These are phyloP conservation scores for Stemphylium lycopersici DNA, from an alignment of 2,329 filamentous ascomycete species.

Conservation along the genomic window DNA sequence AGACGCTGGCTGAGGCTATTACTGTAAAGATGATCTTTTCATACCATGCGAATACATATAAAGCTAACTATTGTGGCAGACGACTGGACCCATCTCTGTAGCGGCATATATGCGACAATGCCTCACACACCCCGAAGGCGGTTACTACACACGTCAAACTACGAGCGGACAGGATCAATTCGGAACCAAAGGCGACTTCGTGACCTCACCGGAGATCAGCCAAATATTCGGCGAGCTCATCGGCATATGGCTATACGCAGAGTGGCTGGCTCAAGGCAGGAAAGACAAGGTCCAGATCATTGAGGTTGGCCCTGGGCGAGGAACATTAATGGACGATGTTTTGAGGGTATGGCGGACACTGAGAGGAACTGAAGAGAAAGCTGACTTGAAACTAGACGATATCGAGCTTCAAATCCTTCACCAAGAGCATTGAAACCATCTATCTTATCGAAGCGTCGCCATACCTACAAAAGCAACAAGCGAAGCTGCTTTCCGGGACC, in stretches of 20 bases:
- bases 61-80: slow-evolving; percentile 54
- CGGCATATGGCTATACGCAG: slow-evolving; percentile 91
- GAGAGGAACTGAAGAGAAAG: background rate
- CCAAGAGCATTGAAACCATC: slow-evolving; percentile 78
- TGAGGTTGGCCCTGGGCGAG: slow-evolving; percentile 91
- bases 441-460: slow-evolving; percentile 95
- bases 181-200: slow-evolving; percentile 90
- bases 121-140: slow-evolving; percentile 85
- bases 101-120: slow-evolving; percentile 99
- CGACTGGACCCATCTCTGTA: slow-evolving; percentile 88
- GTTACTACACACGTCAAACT: slow-evolving; percentile 85
- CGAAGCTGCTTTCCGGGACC: slow-evolving; percentile 79
- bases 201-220: slow-evolving; percentile 96
- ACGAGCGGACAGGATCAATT: slow-evolving; percentile 80
- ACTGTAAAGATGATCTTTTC: no score
- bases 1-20: slow-evolving; percentile 85
- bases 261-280: slow-evolving; percentile 92
- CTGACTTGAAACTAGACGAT: slow-evolving; percentile 67
- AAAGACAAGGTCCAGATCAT: slow-evolving; percentile 81
- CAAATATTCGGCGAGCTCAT: slow-evolving; percentile 95
- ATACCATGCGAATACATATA: no score
- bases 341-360: slow-evolving; percentile 67
- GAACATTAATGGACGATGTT: slow-evolving; percentile 97
- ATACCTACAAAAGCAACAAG: slow-evolving; percentile 77
- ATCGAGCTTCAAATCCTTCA: slow-evolving; percentile 78